phyloP scores from a whole-genome alignment of 129 eudicot genomes.

The Arctium lappa region DNA sequence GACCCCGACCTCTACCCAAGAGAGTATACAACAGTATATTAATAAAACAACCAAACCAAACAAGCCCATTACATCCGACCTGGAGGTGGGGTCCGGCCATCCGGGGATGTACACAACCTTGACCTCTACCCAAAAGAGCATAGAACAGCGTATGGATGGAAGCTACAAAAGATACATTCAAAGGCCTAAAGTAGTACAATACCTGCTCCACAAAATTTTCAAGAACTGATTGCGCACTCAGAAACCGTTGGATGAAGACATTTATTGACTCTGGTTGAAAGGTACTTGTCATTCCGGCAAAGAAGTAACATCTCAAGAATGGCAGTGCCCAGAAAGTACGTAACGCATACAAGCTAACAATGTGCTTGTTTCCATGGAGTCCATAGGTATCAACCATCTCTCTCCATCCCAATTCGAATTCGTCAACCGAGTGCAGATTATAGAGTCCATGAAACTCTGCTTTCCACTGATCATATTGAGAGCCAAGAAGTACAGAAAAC shows the following conservation, averaged over 20 bases:
- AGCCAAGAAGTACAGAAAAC: conserved; percentile 72
- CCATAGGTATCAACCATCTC: conserved; percentile 66
- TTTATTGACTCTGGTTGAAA: conserved; percentile 62
- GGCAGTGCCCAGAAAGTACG: conserved; percentile 79
- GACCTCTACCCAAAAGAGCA: not conserved
- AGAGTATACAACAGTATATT: not conserved
- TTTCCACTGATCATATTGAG: conserved; percentile 75
- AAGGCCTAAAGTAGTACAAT: not conserved
- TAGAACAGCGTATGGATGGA: not conserved
- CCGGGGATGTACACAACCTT: too few relatives aligned
- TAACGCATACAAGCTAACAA: conserved; percentile 71
- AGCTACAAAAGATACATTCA: not conserved
- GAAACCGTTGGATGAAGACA: conserved; percentile 63
- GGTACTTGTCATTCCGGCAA: conserved; percentile 69
- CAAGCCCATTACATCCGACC: too few relatives aligned
- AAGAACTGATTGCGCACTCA: conserved; percentile 65
- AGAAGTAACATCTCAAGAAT: conserved; percentile 65
- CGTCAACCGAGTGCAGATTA: conserved; percentile 57
- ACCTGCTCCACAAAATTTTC: conserved; percentile 75
- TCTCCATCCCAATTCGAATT: conserved; percentile 79
- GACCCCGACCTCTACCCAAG: too few relatives aligned
- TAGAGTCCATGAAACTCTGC: conserved; percentile 70
- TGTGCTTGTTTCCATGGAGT: conserved; percentile 76
- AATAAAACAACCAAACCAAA: too few relatives aligned
- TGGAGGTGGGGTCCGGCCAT: too few relatives aligned